These are phyloP conservation scores for Knoxia roxburghii DNA, from an alignment of 257 asterid species.

Conservation along the genomic window DNA sequence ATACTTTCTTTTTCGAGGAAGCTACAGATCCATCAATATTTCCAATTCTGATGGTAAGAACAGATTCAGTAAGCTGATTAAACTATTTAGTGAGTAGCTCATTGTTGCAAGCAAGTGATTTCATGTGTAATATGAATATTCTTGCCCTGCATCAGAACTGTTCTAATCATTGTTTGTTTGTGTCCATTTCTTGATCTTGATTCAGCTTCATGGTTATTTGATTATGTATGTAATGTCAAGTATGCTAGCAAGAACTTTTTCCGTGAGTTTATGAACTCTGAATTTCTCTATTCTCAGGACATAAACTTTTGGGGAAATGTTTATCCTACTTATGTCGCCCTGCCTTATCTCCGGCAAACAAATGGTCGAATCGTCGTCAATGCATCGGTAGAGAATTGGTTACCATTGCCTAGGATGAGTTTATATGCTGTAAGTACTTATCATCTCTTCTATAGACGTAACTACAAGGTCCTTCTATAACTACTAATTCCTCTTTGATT, in stretches of 20 bases:
- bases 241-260: background rate
- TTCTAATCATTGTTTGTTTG: background rate
- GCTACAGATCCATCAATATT: slow-evolving; percentile 68
- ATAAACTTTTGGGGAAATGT: slow-evolving; percentile 97
- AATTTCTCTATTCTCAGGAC: slow-evolving; percentile 42
- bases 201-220: too few species aligned
- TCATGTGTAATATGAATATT: background rate
- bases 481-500: background rate
- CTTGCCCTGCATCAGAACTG: too few species aligned
- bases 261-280: background rate
- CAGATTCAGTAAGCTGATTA: background rate
- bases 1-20: slow-evolving; percentile 94
- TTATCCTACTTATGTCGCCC: slow-evolving; percentile 82
- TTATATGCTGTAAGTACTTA: slow-evolving; percentile 60
- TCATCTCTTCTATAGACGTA: background rate
- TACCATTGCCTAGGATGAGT: slow-evolving; percentile 97
- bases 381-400: slow-evolving; percentile 87
- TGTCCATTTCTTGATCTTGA: too few species aligned
- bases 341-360: slow-evolving; percentile 66
- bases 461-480: background rate
- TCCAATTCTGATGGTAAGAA: slow-evolving; percentile 71
- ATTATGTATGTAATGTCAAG: too few species aligned
- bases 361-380: slow-evolving; percentile 72
- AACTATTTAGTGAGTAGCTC: too few species aligned
- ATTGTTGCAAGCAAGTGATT: background rate